Evolutionary conservation across 2,329 filamentous ascomycete genomes (phyloP).

Genomic region (Talaromyces sp.): DNA sequence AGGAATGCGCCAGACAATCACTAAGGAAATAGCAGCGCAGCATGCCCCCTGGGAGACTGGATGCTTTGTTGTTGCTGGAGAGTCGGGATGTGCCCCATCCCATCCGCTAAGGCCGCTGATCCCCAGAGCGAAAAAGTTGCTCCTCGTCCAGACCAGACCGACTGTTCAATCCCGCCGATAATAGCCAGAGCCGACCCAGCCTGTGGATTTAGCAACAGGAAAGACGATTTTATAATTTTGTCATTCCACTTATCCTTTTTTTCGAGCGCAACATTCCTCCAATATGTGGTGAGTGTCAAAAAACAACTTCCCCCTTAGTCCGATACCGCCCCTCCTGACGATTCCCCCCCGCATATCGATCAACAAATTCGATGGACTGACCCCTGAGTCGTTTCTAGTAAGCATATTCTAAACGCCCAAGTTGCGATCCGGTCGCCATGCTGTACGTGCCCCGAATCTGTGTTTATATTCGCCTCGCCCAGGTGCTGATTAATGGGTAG

Average conservation of each 20-base stretch:
- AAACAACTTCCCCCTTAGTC: background rate
- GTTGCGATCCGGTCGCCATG: slow-evolving; percentile 93
- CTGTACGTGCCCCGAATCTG: slow-evolving; percentile 55
- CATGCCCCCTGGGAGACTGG: background rate
- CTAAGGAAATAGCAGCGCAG: background rate
- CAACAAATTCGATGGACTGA: background rate
- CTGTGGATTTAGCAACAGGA: too few relatives aligned
- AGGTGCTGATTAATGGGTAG: slow-evolving; percentile 38
- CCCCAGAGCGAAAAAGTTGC: background rate
- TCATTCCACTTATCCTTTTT: background rate
- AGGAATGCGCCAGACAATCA: background rate
- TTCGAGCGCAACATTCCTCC: background rate
- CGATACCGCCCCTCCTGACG: background rate
- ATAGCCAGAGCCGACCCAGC: background rate
- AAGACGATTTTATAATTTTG: background rate
- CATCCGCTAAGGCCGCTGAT: background rate
- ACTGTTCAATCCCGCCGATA: background rate
- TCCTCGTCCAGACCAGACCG: background rate
- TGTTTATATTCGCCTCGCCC: background rate
- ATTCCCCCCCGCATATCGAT: background rate
- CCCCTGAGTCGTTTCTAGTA: slow-evolving; percentile 52
- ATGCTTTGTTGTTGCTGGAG: background rate
- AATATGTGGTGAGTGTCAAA: background rate
- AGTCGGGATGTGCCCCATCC: background rate
- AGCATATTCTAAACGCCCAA: slow-evolving; percentile 97